Conservation (phyloP, 2,329 filamentous ascomycete genomes). For the Tetracladium maxilliforme region DNA sequence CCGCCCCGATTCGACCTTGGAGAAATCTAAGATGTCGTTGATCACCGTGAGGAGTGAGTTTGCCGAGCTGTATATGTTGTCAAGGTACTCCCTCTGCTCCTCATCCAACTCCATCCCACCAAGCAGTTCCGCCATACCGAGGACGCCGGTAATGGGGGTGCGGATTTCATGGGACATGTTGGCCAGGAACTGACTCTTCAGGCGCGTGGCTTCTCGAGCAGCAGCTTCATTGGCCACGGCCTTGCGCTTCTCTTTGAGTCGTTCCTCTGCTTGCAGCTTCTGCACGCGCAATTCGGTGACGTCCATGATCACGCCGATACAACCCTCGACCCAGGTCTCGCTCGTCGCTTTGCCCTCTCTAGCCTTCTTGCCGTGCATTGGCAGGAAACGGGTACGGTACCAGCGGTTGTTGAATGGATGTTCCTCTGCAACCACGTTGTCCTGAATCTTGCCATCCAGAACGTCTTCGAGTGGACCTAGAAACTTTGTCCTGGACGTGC, state of each 20-base stretch:
- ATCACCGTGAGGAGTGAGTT: conserved; percentile 77
- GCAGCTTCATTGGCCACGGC: conserved; percentile 62
- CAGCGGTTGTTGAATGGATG: conserved; percentile 36
- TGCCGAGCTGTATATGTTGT: conserved; percentile 66
- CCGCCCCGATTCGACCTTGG: conserved; percentile 67
- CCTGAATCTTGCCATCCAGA: conserved; percentile 39
- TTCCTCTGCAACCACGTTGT: conserved; percentile 53
- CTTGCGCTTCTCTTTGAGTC: conserved; percentile 50
- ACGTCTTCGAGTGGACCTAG: conserved; percentile 47
- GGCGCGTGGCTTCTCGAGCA: conserved; percentile 64
- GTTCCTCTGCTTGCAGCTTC: conserved; percentile 44
- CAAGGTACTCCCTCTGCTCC: conserved; percentile 62
- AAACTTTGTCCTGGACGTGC: conserved; percentile 11
- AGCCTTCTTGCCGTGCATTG: conserved; percentile 41
- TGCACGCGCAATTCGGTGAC: conserved; percentile 57
- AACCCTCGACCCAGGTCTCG: conserved; percentile 46
- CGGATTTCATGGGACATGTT: conserved; percentile 75
- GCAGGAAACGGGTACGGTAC: conserved; percentile 59
- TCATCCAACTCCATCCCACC: conserved; percentile 50
- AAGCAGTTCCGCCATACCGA: conserved; percentile 66
- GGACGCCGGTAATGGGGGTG: conserved; percentile 66
- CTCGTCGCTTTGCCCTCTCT: conserved; percentile 30
- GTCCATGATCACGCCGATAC: conserved; percentile 69
- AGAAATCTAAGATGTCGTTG: conserved; percentile 84
- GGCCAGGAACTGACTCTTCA: conserved; percentile 68